Conservation (phyloP, 148 eudicot species). For the Fallopia convolvulus region DNA sequence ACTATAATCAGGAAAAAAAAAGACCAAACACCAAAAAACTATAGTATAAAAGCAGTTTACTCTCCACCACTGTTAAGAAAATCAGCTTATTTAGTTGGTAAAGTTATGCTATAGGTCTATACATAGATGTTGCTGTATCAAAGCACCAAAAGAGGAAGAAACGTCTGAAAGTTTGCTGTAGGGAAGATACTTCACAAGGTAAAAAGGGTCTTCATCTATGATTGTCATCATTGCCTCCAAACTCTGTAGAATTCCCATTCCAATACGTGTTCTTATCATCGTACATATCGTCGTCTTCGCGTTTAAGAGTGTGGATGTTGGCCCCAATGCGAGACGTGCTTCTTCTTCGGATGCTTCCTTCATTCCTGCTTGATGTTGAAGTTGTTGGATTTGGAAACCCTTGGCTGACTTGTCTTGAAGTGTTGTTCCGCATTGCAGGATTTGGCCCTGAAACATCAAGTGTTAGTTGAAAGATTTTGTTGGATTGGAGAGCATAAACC, state of each 20-base stretch:
- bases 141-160: neutral
- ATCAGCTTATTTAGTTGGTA: conserved; percentile 3
- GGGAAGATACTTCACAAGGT: neutral
- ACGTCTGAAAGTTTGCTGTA: neutral
- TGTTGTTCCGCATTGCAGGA: conserved; percentile 23
- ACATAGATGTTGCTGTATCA: neutral
- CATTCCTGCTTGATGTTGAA: conserved; percentile 12
- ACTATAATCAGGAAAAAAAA: neutral
- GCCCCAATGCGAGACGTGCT: conserved; percentile 29
- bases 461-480: neutral
- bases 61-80: neutral
- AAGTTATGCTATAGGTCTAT: neutral
- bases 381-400: conserved; percentile 19
- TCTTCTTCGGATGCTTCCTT: conserved; percentile 19
- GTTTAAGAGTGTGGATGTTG: conserved; percentile 58
- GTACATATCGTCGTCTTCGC: conserved; percentile 40
- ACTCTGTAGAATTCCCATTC: conserved; percentile 63
- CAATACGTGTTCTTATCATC: conserved; percentile 40
- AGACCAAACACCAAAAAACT: neutral
- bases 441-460: conserved; percentile 22
- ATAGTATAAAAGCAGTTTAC: neutral
- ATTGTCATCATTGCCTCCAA: conserved; percentile 38
- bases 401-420: conserved; percentile 6
- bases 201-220: neutral
- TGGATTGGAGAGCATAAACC: neutral